These are phyloP conservation scores for Volutella citrinella DNA, from an alignment of 2,329 filamentous ascomycete species.

Conservation along the genomic window DNA sequence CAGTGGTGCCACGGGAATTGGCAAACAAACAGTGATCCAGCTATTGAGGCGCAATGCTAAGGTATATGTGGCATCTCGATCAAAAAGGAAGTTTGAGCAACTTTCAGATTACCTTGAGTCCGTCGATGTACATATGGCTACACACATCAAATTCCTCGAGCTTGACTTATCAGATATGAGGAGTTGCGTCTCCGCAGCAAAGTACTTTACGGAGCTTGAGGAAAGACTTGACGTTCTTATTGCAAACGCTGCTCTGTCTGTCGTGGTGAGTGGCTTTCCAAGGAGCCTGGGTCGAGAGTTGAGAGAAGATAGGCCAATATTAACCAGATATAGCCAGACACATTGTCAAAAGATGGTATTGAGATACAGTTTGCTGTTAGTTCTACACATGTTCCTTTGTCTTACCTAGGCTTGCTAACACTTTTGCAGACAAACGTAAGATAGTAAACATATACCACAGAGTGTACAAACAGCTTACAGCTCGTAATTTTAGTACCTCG, in stretches of 20 bases:
- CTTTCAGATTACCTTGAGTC: neutral
- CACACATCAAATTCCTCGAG: neutral
- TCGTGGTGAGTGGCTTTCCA: neutral
- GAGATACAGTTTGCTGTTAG: constrained; percentile 2
- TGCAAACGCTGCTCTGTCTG: constrained; percentile 1
- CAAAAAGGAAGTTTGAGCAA: neutral
- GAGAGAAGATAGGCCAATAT: too few species aligned
- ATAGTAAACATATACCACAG: neutral
- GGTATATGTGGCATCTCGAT: constrained; percentile 2
- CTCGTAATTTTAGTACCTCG: constrained; percentile 1
- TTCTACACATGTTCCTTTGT: neutral
- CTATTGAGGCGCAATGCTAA: neutral
- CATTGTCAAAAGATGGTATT: constrained; percentile 1
- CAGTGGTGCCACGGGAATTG: constrained; percentile 1
- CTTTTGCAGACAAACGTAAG: constrained; percentile 1
- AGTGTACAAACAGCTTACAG: neutral
- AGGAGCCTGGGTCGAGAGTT: neutral
- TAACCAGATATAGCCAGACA: neutral
- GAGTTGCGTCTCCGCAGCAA: neutral
- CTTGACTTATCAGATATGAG: constrained; percentile 1
- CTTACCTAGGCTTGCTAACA: neutral
- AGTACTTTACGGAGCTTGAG: constrained; percentile 1
- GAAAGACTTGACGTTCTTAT: neutral
- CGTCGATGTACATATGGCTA: neutral
- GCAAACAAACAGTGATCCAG: constrained; percentile 1